These are phyloP conservation scores for Podaxis rugospora DNA, from an alignment of 768 basidiomycete species.

Conservation along the genomic window DNA sequence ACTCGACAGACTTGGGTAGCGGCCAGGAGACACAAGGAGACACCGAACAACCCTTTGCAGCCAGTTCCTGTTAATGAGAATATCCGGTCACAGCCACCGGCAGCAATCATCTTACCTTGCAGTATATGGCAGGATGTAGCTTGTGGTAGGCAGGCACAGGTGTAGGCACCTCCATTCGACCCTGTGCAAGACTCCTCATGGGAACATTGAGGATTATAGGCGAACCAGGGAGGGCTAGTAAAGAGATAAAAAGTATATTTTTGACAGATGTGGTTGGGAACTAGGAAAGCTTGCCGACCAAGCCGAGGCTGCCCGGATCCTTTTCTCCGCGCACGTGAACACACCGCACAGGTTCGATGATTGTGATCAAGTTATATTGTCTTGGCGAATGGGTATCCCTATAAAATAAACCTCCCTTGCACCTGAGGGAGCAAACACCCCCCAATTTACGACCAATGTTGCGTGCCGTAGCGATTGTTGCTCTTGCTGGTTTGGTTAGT, in stretches of 20 bases:
- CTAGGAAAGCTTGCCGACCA: background rate
- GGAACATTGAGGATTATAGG: background rate
- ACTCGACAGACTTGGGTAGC: too few relatives aligned
- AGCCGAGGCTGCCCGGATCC: background rate
- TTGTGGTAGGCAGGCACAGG: too few relatives aligned
- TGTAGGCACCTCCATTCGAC: too few relatives aligned
- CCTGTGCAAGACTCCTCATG: background rate
- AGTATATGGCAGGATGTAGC: background rate
- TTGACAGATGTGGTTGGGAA: background rate
- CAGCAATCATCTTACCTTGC: background rate
- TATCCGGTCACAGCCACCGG: background rate
- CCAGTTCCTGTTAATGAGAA: background rate
- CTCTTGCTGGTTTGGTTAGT: constrained; percentile 19
- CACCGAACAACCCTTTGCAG: too few relatives aligned
- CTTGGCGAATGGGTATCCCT: background rate
- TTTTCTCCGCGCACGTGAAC: background rate
- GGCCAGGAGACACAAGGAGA: too few relatives aligned
- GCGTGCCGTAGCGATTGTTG: constrained; percentile 23
- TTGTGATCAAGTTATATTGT: background rate
- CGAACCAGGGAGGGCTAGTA: background rate
- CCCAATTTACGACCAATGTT: constrained; percentile 17
- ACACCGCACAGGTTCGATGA: too few relatives aligned
- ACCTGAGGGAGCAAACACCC: background rate
- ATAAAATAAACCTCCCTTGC: background rate
- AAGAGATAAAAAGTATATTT: background rate